Percentiles rank a stretch among this genome's conserved stretches.
phyloP scores from a whole-genome alignment of 164 flowering plant species.

The Hamamelis virginiana region DNA sequence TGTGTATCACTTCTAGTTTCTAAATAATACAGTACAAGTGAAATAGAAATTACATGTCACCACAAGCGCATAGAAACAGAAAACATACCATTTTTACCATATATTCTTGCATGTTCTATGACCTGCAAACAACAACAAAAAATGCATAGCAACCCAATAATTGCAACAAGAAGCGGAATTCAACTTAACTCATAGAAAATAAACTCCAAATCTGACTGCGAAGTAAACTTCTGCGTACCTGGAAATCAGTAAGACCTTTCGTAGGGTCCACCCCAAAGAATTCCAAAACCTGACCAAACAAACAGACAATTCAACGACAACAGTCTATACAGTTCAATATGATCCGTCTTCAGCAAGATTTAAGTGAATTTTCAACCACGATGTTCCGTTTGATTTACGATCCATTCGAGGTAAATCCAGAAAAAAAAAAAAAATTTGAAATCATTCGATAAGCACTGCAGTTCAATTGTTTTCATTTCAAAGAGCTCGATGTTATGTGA shows the following conservation, averaged over 20 bases:
- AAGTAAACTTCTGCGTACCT: constrained; percentile 39
- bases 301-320: background rate
- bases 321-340: no score
- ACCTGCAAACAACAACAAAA: constrained; percentile 45
- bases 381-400: no score
- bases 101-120: constrained; percentile 55
- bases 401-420: no score
- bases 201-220: no score
- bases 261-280: constrained; percentile 77
- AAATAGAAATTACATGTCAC: background rate
- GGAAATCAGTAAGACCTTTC: constrained; percentile 73
- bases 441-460: background rate
- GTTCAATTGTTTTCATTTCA: background rate
- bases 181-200: no score
- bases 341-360: no score
- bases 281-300: constrained; percentile 65
- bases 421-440: no score
- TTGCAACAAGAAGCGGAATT: no score
- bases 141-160: background rate
- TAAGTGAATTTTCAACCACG: no score
- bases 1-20: background rate
- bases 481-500: background rate
- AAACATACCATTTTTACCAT: constrained; percentile 73
- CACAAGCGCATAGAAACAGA: background rate
- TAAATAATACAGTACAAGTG: background rate